Evolutionary conservation across 306 rosid species (phyloP), one percentile per base, ranked within the genome.

Genomic region (Pterocarpus santalinus): DNA sequence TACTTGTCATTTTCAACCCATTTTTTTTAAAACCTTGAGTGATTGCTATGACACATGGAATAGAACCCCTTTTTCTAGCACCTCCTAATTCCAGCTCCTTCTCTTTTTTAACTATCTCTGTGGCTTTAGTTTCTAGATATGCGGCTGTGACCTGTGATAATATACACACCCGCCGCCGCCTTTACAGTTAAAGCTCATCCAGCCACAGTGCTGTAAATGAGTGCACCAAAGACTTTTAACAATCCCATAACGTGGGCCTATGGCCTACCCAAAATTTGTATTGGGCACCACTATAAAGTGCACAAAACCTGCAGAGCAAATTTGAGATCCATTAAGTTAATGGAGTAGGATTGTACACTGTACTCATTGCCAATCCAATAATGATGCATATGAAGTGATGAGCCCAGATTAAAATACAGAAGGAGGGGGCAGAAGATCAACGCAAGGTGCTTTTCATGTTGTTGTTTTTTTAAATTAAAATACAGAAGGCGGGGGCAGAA

Each of bases 141-240:
- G 82, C 75, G 82, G 87, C 86, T 77, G 56, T 65, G 79, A 64
- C 36, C 41, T 52, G 38, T 46, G 74, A 75, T 36, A 49, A 22
- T 22, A 22, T 6, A 39, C 32, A 5, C 53, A 46, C 30, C 38
- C 62, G 78, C 79, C 82, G 85, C 88, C 85, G 65, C 72, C 85
- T 80, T 85, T 35, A 22, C 76, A 69, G 60, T 53, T 69, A 76
- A 80, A 75, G 41, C 74, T 28, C 84, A 84, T 84, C 49, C 78
- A 80, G 17, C 65, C 67, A 79, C 72, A 57, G 60, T 73, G 80
- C 47, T 65, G 51, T 57, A 16, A 76, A 80, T 85, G 85, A 84
- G 78, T 80, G 70, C 82, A 41, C 63, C 30, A 4, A 63, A 71
- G 84, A 78, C 81, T 57, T 57, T 51, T 38, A 38, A 62, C 69